Evolutionary conservation across 2,329 filamentous ascomycete species (phyloP).

Genomic region (Epichloe typhina): DNA sequence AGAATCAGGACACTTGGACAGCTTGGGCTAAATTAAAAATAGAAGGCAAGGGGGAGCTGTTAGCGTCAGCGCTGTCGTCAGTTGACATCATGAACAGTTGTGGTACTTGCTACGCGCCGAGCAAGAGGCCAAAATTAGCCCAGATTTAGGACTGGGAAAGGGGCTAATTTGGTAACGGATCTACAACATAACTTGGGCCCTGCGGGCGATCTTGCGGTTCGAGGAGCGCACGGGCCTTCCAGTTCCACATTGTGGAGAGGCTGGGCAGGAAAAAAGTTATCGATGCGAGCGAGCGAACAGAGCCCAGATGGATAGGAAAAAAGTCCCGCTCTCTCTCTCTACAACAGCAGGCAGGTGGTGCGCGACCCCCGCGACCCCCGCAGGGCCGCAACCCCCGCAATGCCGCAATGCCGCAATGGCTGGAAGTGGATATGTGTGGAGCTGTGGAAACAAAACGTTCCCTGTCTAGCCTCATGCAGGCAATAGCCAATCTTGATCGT

Average conservation of each 20-base stretch:
- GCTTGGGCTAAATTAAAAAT: slow-evolving; percentile 24
- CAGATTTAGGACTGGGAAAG: slow-evolving; percentile 4
- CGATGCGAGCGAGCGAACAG: too few relatives aligned
- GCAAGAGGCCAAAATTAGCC: slow-evolving; percentile 9
- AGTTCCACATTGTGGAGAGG: not conserved
- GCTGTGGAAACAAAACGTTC: not conserved
- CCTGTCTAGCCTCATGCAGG: slow-evolving; percentile 17
- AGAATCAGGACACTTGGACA: not conserved
- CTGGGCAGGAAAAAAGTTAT: not conserved
- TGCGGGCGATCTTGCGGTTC: not conserved
- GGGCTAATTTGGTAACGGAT: slow-evolving; percentile 6
- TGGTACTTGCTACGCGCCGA: slow-evolving; percentile 9
- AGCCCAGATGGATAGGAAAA: too few relatives aligned
- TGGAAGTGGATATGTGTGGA: not conserved
- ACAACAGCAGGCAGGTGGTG: too few relatives aligned
- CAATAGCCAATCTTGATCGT: slow-evolving; percentile 28
- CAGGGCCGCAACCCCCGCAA: too few relatives aligned
- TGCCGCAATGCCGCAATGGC: too few relatives aligned
- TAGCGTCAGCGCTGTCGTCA: not conserved
- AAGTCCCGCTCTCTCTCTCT: too few relatives aligned
- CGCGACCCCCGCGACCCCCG: too few relatives aligned
- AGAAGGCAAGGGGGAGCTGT: slow-evolving; percentile 8
- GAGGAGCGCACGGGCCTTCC: not conserved
- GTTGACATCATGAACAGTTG: not conserved
- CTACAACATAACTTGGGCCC: not conserved